Percentiles rank a stretch among this genome's conserved stretches.
Conservation (phyloP, 2,329 filamentous ascomycete genomes). For the Penicillium sp. region DNA sequence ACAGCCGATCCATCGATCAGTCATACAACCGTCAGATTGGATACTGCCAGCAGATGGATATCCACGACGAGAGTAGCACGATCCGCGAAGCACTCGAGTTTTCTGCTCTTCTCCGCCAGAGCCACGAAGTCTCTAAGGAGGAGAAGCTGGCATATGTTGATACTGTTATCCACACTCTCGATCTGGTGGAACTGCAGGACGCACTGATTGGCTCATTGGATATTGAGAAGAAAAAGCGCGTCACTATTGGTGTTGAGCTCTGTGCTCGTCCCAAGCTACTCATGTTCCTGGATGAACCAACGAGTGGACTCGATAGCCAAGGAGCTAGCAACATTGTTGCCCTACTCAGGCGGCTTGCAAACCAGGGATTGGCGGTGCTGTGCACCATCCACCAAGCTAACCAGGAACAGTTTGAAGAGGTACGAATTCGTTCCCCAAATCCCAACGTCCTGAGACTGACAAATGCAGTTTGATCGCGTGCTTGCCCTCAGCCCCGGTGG, state of each 20-base stretch:
- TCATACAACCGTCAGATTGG: constrained; percentile 68
- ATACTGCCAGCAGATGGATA: constrained; percentile 68
- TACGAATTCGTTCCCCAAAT: constrained; percentile 1
- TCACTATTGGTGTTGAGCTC: constrained; percentile 70
- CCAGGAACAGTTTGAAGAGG: constrained; percentile 58
- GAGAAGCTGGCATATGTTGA: constrained; percentile 66
- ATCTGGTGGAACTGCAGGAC: constrained; percentile 62
- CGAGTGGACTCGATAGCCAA: constrained; percentile 65
- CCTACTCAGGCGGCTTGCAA: constrained; percentile 63
- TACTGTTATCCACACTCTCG: constrained; percentile 61
- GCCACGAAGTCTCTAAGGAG: constrained; percentile 47
- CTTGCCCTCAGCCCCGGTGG: constrained; percentile 66
- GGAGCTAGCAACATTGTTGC: constrained; percentile 64
- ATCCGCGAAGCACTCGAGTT: constrained; percentile 67
- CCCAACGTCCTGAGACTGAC: constrained; percentile 6
- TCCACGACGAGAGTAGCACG: constrained; percentile 67
- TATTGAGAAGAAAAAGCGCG: constrained; percentile 66
- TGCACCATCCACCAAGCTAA: constrained; percentile 72
- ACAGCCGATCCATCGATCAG: constrained; percentile 57
- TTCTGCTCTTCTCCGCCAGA: constrained; percentile 62
- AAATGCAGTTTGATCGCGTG: constrained; percentile 66
- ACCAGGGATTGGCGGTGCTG: constrained; percentile 65
- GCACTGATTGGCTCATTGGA: constrained; percentile 62
- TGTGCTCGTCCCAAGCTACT: constrained; percentile 66
- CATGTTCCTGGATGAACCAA: constrained; percentile 69